Evolutionary conservation across 441 rosid species (phyloP), one percentile per base, ranked within the genome.

Genomic region (Euphorbia schlechtendalii): DNA sequence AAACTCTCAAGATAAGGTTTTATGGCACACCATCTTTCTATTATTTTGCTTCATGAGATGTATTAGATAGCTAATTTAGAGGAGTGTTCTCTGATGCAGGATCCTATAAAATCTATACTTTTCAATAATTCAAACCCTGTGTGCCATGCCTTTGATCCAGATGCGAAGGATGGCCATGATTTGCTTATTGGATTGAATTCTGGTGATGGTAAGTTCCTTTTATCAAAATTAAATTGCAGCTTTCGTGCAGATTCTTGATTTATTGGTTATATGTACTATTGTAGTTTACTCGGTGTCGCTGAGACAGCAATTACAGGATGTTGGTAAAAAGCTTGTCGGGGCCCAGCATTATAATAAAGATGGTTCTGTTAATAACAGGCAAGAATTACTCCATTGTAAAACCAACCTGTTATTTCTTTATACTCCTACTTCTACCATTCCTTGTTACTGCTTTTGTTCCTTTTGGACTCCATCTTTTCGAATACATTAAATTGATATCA

Each of bases 141-240:
- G 56, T 94, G 96, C 75, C 99, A 94, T 64, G 89, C 98, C 53
- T 94, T 91, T 80, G 94, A 94, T 77, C 91, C 81, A 59, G 95
- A 94, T 79, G 87, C 97, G 18, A 89, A 82, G 80, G 95, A 94
- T 76, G 99, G 99, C 3, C 99, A 94, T 82, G 99, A 94, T 82
- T 83, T 94, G 74, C 86, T 94, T 45, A 78, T 94, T 73, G 99
- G 97, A 46, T 75, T 89, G 70, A 91, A 73, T 80, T 84, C 97
- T 53, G 98, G 99, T 45, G 99, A 94, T 82, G 99, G 99, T 94
- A 86, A 76, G 71, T 36, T 64, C 17, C 59, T 65, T 64, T n/a
- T 30, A 72, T 70, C 36, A 11, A 69, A 40, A 68, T 57, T 66
- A 27, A 52, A 64, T 68, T 40, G 53, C 64, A 74, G 38, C 27